phyloP scores from a whole-genome alignment of 2,329 filamentous ascomycete genomes.

The Cytospora piceicola region DNA sequence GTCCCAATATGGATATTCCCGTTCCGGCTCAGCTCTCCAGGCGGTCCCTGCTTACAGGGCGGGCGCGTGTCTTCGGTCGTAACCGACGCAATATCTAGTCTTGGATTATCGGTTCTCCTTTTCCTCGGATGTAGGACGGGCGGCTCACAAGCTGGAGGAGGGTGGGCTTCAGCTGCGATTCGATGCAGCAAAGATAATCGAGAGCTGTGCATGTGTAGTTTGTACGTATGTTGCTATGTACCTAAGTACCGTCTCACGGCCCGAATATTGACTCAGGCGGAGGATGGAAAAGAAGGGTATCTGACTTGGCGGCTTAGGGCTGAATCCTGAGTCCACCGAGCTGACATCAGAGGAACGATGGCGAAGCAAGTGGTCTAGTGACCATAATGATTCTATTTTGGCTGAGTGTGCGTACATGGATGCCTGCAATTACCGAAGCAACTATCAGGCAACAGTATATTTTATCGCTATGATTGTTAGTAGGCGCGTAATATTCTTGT shows the following conservation, averaged over 20 bases:
- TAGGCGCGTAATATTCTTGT: too few species aligned
- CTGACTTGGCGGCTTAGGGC: constrained; percentile 24
- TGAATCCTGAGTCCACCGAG: constrained; percentile 21
- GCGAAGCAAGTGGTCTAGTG: constrained; percentile 13
- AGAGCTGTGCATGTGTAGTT: background rate
- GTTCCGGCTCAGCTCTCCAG: constrained; percentile 8
- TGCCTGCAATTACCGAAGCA: constrained; percentile 8
- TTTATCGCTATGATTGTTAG: too few species aligned
- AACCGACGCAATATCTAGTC: constrained; percentile 11
- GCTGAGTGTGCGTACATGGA: constrained; percentile 2
- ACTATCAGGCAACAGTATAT: background rate
- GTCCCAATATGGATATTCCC: constrained; percentile 10
- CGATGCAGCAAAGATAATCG: background rate
- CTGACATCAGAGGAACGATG: constrained; percentile 25
- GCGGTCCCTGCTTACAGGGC: constrained; percentile 16
- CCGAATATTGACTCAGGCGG: constrained; percentile 20
- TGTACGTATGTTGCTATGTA: too few species aligned
- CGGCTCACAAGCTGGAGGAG: constrained; percentile 15
- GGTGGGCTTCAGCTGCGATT: constrained; percentile 20
- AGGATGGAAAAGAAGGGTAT: constrained; percentile 4
- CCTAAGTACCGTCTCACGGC: constrained; percentile 13
- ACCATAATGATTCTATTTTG: constrained; percentile 17
- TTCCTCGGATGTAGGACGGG: constrained; percentile 21
- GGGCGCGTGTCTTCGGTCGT: constrained; percentile 10
- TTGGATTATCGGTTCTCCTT: constrained; percentile 8